Conservation (phyloP, 176 grass and related monocot species). For the Avena atlantica region DNA sequence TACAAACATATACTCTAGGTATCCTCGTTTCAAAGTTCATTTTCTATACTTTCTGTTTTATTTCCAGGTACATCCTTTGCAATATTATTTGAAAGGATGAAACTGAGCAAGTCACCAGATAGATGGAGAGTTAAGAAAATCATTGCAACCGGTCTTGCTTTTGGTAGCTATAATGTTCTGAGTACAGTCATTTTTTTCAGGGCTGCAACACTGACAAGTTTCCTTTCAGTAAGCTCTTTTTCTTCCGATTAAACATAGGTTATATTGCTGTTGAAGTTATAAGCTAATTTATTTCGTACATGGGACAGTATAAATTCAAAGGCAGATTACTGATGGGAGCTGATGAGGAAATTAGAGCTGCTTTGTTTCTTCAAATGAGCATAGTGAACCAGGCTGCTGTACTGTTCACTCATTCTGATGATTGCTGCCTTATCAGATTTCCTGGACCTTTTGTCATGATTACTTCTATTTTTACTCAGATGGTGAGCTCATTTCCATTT, state of each 20-base stretch:
- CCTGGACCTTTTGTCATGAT: conserved; percentile 33
- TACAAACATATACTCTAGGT: not conserved
- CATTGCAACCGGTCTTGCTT: conserved; percentile 47
- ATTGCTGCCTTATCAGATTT: conserved; percentile 32
- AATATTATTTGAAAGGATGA: conserved; percentile 53
- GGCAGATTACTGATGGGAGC: conserved; percentile 30
- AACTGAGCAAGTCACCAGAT: conserved; percentile 41
- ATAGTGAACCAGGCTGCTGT: conserved; percentile 43
- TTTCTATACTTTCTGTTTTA: not conserved
- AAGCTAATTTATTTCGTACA: conserved; percentile 37
- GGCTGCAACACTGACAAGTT: not conserved
- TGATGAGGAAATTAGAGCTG: conserved; percentile 44
- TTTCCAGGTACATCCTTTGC: conserved; percentile 50
- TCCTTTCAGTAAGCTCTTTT: conserved; percentile 41
- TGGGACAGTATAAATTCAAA: conserved; percentile 40
- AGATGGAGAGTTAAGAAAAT: conserved; percentile 42
- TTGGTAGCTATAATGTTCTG: conserved; percentile 51
- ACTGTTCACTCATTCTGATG: conserved; percentile 46
- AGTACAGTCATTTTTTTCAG: conserved; percentile 48
- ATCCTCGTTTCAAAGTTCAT: not conserved
- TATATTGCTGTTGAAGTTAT: not conserved
- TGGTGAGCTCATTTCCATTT: conserved; percentile 25
- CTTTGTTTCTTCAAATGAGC: conserved; percentile 56
- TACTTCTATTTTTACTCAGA: conserved; percentile 44
- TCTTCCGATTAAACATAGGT: conserved; percentile 21